These are phyloP conservation scores for Auriscalpium orientale DNA, from an alignment of 768 basidiomycete species.

Conservation along the genomic window DNA sequence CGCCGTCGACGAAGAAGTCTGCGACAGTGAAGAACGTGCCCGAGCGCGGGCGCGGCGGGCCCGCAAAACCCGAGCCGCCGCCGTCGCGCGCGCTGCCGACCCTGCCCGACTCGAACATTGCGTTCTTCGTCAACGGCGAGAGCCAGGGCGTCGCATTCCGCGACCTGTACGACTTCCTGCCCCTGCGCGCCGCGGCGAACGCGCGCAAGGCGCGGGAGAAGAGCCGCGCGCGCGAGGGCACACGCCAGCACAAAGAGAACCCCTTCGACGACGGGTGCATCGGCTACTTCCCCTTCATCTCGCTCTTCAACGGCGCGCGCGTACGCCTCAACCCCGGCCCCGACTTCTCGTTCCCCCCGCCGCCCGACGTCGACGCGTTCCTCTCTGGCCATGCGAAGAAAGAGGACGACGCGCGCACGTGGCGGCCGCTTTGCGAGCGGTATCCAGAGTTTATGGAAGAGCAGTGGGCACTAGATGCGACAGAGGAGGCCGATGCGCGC, in stretches of 20 bases:
- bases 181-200: conserved; percentile 57
- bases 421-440: conserved; percentile 79
- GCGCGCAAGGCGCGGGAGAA: conserved; percentile 60
- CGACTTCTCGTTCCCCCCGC: conserved; percentile 73
- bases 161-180: conserved; percentile 86
- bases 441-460: conserved; percentile 82
- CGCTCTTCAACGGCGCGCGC: conserved; percentile 84
- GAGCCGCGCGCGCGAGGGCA: conserved; percentile 53
- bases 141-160: conserved; percentile 77
- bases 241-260: conserved; percentile 71
- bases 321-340: conserved; percentile 88
- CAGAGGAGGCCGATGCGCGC: conserved; percentile 68
- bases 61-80: conserved; percentile 25
- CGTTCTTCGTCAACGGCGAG: conserved; percentile 90
- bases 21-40: conserved; percentile 63
- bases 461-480: conserved; percentile 67
- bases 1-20: conserved; percentile 52
- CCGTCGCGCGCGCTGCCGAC: conserved; percentile 55
- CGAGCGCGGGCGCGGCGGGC: conserved; percentile 42
- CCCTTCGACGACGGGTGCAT: conserved; percentile 89
- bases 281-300: conserved; percentile 94
- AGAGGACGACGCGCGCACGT: conserved; percentile 35
- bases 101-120: conserved; percentile 63
- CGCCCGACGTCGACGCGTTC: conserved; percentile 64
- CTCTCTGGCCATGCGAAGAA: conserved; percentile 34